Percentiles rank a stretch among this genome's conserved stretches.
phyloP scores from a whole-genome alignment of 208 protist species.

The Wallacemonas collosoma region DNA sequence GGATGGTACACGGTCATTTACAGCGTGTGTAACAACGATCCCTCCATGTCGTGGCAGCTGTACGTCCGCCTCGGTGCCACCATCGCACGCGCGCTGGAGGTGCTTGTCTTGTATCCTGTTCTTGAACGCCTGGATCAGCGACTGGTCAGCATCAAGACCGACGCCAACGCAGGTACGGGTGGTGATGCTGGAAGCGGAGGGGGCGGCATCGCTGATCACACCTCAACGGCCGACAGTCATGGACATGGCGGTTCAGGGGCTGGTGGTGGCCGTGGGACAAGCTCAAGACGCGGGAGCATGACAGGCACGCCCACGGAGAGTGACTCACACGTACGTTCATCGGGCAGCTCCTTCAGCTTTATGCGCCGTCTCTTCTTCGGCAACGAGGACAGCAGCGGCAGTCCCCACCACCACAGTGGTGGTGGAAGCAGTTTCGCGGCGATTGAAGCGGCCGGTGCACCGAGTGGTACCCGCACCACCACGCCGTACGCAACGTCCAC shows the following conservation, averaged over 20 bases:
- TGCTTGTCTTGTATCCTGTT: slow-evolving; percentile 60
- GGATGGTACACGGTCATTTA: slow-evolving; percentile 77
- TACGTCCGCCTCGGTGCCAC: slow-evolving; percentile 54
- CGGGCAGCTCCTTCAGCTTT: slow-evolving; percentile 18
- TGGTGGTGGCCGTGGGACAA: background rate
- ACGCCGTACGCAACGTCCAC: no score
- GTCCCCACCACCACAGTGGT: background rate
- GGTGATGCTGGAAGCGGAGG: background rate
- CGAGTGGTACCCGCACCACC: no score
- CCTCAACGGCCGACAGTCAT: background rate
- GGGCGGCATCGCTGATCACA: background rate
- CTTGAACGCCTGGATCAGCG: slow-evolving; percentile 40
- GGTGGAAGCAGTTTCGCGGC: no score
- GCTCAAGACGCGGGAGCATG: background rate
- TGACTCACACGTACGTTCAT: background rate
- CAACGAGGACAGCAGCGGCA: background rate
- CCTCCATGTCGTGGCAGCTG: slow-evolving; percentile 51
- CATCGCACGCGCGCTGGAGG: slow-evolving; percentile 57
- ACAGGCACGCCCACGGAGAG: background rate
- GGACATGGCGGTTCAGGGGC: no score
- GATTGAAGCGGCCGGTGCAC: background rate
- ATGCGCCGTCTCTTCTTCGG: slow-evolving; percentile 22
- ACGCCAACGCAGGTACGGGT: slow-evolving; percentile 3
- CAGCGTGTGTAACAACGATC: slow-evolving; percentile 57
- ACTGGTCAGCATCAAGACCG: slow-evolving; percentile 26